Evolutionary conservation across 2,329 filamentous ascomycete species (phyloP).

Genomic region (Fusarium pininemorale): DNA sequence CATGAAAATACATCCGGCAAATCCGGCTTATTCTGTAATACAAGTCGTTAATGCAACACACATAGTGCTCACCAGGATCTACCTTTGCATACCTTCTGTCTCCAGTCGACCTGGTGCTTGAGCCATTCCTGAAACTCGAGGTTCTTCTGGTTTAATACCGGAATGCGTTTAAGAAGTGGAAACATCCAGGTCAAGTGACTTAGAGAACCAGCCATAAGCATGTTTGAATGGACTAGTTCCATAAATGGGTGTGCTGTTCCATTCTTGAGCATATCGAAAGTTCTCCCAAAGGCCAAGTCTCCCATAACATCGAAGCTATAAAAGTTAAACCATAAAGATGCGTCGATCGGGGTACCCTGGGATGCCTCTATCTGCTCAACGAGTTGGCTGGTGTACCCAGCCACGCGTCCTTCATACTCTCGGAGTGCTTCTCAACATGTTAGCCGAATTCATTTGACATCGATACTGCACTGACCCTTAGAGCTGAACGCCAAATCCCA

Average conservation of each 20-base stretch:
- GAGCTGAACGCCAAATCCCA: neutral
- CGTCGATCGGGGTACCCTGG: neutral
- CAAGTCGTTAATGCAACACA: neutral
- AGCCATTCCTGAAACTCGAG: neutral
- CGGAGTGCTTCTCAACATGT: neutral
- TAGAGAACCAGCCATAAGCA: neutral
- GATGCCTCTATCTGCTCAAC: neutral
- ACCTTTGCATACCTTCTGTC: neutral
- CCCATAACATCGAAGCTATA: neutral
- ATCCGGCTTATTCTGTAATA: neutral
- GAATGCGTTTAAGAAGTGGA: neutral
- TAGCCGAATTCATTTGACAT: neutral
- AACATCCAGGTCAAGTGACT: neutral
- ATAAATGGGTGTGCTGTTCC: neutral
- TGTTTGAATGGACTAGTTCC: neutral
- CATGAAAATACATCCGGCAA: neutral
- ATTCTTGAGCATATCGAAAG: neutral
- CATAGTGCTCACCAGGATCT: fast-evolving
- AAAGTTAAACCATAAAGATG: neutral
- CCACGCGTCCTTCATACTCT: neutral
- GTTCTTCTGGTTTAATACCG: neutral
- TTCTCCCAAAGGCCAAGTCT: neutral
- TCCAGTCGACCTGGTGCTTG: neutral
- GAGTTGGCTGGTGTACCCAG: neutral
- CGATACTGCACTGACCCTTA: fast-evolving